phyloP scores from a whole-genome alignment of 441 rosid genomes.

The Pelargonium exstipulatum region DNA sequence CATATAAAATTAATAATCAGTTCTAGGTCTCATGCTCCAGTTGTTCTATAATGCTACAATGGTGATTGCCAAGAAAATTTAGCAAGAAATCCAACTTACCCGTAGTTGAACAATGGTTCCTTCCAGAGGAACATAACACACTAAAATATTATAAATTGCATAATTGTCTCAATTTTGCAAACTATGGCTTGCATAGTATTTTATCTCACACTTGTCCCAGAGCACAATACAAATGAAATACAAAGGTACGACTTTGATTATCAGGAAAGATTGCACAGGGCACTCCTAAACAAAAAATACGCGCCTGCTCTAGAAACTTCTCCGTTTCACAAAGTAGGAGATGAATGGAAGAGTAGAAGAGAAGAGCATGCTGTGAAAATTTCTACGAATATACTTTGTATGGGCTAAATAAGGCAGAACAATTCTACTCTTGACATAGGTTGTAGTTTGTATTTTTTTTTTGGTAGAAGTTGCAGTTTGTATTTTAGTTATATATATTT shows the following conservation, averaged over 20 bases:
- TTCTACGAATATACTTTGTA: not conserved
- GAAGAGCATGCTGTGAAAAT: not conserved
- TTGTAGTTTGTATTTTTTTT: not conserved
- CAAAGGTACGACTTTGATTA: no score
- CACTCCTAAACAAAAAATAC: no score
- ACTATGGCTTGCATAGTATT: not conserved
- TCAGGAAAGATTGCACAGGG: no score
- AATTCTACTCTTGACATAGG: not conserved
- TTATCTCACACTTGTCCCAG: not conserved
- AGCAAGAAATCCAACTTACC: not conserved
- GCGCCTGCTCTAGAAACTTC: not conserved
- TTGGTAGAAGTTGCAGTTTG: no score
- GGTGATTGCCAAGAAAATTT: no score
- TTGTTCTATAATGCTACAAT: no score
- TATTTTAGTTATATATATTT: no score
- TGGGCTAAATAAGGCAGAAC: not conserved
- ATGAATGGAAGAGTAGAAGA: no score
- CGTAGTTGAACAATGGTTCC: not conserved
- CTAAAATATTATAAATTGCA: constrained; percentile 1
- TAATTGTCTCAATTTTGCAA: not conserved
- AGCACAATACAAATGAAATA: no score
- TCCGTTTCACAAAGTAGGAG: not conserved
- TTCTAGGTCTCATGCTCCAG: not conserved
- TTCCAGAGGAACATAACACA: not conserved
- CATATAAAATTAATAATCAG: not conserved